Evolutionary conservation across 163 green algal genomes (phyloP), one percentile per base, ranked within the genome.

Genomic region (Chlorella variabilis): DNA sequence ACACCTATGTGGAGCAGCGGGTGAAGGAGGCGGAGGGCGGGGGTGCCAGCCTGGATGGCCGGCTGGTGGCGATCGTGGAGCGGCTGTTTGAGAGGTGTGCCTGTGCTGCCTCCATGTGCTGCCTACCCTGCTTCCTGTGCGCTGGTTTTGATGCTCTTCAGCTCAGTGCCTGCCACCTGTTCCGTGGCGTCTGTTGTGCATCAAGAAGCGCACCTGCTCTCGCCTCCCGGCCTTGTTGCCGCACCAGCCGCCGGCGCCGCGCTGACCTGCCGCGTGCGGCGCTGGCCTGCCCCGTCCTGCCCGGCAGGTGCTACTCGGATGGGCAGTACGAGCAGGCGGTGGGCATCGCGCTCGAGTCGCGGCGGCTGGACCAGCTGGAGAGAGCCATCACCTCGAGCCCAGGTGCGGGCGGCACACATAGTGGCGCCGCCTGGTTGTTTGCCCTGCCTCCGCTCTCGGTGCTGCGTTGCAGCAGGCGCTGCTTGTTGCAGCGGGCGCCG

Each of bases 291-390:
- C n/a, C n/a, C n/a, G n/a, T n/a, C n/a, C n/a, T n/a, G n/a, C n/a
- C n/a, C n/a, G n/a, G 58, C 7, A 33, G 93, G 83, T 98, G 96
- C 89, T 89, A 94, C 34, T 69, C 58, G 25, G 91, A 97, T 36
- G 90, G 93, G 11, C 93, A 98, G 88, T 96, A 88, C 76, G 93
- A 98, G 88, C 93, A 98, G 86, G 97, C 96, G 4, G 90, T 99
- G n/a, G 97, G 97, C 21, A 90, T 99, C 25, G 95, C 96, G 4
- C 81, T 99, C 41, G 97, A 99, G 85, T 85, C 89, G 2, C 88
- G 91, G 27, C 89, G 96, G 4, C 86, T 99, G 69, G 97, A 99
- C 91, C 89, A 93, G 89, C 62, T 88, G 36, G 80, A 88, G 56
- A 13, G 39, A 2, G 71, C 79, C 59, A 87, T 97, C 42, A 51